phyloP scores from a whole-genome alignment of 352 stramenopile species.

The Globisporangium yorkense region DNA sequence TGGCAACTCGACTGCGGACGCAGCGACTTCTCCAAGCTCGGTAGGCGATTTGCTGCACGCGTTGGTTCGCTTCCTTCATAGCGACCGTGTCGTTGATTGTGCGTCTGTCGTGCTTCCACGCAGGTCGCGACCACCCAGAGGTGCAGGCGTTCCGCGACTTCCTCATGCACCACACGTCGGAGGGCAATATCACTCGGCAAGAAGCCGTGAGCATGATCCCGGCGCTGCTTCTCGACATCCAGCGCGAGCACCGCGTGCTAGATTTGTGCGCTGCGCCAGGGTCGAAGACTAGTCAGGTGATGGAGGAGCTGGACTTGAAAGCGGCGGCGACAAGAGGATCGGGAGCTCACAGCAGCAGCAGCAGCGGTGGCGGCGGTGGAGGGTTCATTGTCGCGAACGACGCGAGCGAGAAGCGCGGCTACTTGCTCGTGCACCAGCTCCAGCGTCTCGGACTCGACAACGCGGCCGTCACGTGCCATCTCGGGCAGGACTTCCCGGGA shows the following conservation, averaged over 20 bases:
- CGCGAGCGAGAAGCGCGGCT: conserved; percentile 92
- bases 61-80: neutral
- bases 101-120: neutral
- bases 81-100: neutral
- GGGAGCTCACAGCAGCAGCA: neutral
- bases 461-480: conserved; percentile 90
- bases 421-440: conserved; percentile 95
- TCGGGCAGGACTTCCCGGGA: conserved; percentile 92
- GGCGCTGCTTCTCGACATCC: conserved; percentile 92
- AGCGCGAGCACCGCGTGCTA: conserved; percentile 74
- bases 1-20: conserved; percentile 77
- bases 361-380: neutral
- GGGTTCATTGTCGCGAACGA: conserved; percentile 96
- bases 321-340: neutral
- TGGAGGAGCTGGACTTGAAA: conserved; percentile 68
- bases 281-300: conserved; percentile 97
- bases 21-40: conserved; percentile 48
- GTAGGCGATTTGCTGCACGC: conserved; percentile 12
- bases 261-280: conserved; percentile 92
- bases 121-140: conserved; percentile 42
- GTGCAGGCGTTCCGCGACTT: conserved; percentile 90
- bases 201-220: conserved; percentile 98
- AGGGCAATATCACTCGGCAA: conserved; percentile 93
- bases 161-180: conserved; percentile 88
- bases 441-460: conserved; percentile 64